Evolutionary conservation across 1,139 yeast genomes (phyloP).

Genomic region (Kurtzmaniella quercitrusa): DNA sequence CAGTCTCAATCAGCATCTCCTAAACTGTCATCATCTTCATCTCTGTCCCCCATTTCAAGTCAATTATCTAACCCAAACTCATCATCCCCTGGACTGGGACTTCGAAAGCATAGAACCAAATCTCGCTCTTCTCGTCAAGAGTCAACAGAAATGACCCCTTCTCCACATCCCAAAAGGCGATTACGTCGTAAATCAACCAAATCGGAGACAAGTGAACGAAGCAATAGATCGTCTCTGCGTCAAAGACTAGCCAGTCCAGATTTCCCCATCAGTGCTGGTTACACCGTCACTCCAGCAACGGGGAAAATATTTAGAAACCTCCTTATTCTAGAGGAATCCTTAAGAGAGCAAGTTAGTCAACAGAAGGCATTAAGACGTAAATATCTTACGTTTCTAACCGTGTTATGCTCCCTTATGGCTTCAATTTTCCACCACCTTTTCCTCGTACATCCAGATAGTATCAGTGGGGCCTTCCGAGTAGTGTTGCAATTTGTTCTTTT

Average conservation of each 20-base stretch:
- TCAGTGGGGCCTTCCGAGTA: conserved; percentile 37
- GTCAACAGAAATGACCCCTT: conserved; percentile 14
- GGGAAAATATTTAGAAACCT: conserved; percentile 77
- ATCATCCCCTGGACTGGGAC: background rate
- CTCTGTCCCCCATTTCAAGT: background rate
- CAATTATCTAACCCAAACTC: background rate
- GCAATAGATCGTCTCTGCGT: conserved; percentile 14
- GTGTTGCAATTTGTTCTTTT: conserved; percentile 58
- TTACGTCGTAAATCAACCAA: conserved; percentile 27
- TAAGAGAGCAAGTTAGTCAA: conserved; percentile 74
- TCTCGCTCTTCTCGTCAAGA: conserved; percentile 7
- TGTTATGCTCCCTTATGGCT: conserved; percentile 41
- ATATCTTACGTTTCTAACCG: conserved; percentile 65
- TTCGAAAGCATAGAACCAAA: background rate
- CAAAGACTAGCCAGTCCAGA: conserved; percentile 9
- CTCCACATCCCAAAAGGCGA: conserved; percentile 23
- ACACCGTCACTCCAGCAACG: conserved; percentile 50
- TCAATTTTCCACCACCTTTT: conserved; percentile 40
- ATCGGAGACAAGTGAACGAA: conserved; percentile 26
- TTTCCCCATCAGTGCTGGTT: conserved; percentile 29
- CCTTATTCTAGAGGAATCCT: conserved; percentile 77
- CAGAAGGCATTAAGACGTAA: conserved; percentile 68
- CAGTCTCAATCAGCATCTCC: background rate
- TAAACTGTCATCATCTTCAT: background rate
- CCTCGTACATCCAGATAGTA: conserved; percentile 18